Evolutionary conservation across 1,284 basidiomycete species (phyloP), one percentile per base, ranked within the genome.

Genomic region (Neonothopanus nambi): DNA sequence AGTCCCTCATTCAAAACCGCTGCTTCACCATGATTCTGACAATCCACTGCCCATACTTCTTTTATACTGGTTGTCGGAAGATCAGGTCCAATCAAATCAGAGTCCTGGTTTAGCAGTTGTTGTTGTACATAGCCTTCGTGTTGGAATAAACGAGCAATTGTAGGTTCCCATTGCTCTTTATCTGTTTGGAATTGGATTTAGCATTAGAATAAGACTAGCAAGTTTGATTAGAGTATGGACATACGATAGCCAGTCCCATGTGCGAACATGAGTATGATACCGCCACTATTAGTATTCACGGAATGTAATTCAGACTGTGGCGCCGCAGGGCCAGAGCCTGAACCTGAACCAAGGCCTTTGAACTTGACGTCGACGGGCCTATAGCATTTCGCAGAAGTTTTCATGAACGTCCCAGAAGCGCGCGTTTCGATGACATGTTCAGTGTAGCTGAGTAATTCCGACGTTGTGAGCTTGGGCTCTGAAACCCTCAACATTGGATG

Each of bases 11-110:
- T 75, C 52, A 70, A 55, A 41, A 60, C 28, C 2, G 64, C 71
- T 18, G 73, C 69, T 52, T 73, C 67, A 3, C 73, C 73, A 57
- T 75, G 73, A 57, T 73, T 74, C 17, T 72, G 73, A 55, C 70
- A 70, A 52, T 74, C 73, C 45, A 74, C 64, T 17, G 67, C 63
- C 73, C 72, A 74, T 18, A 67, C 68, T 59, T 75, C 72, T 2
- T 67, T 67, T 11, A 73, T 63, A 15, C 48, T 37, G 11, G 46
- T 24, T 3, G 17, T 36, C 13, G 51, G 57, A 28, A 5, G 26
- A 28, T 28, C 11, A 28, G 5, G 26, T 5, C 5, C 26, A 28
- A 5, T 28, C 26, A 11, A 5, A 28, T 5, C 26, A 5, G 26
- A 28, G 5, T 28, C n/a, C 36, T 3, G 13, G 48, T 48, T n/a